These are phyloP conservation scores for Pseudoscleropodium purum DNA, from an alignment of 225 moss, liverwort and hornwort genomes.

Conservation along the genomic window DNA sequence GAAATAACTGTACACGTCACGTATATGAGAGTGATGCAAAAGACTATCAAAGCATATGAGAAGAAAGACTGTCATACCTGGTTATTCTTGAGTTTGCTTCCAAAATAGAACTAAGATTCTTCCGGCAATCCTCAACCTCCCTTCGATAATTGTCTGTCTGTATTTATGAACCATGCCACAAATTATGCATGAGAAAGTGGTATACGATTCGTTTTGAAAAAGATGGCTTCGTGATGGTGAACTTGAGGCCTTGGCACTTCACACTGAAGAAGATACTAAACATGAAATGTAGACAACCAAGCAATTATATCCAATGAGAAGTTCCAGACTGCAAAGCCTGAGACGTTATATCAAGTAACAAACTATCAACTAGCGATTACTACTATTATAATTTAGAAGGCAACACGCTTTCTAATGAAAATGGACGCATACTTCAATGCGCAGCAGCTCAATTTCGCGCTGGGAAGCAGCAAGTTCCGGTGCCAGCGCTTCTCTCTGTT, in stretches of 20 bases:
- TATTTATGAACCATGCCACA: not conserved
- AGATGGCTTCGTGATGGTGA: not conserved
- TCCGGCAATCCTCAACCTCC: conserved; percentile 84
- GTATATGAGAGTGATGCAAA: not conserved
- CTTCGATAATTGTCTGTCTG: conserved; percentile 79
- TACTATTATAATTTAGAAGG: not conserved
- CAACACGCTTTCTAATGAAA: not conserved
- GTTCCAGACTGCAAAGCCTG: not conserved
- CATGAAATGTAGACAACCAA: not conserved
- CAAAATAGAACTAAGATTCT: conserved; percentile 59
- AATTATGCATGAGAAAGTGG: not conserved
- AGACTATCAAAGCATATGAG: not conserved
- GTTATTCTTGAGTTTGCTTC: conserved; percentile 62
- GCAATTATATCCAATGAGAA: not conserved
- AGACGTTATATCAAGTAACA: not conserved
- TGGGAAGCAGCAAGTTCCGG: conserved; percentile 68
- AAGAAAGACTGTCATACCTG: conserved; percentile 24
- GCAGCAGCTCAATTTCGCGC: conserved; percentile 81
- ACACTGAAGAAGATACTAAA: not conserved
- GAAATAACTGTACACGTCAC: not conserved
- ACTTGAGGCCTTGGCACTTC: not conserved
- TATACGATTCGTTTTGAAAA: not conserved
- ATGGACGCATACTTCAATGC: conserved; percentile 46
- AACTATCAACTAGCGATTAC: not conserved
- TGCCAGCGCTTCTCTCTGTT: conserved; percentile 70